Percentiles rank a stretch among this genome's conserved stretches.
phyloP scores from a whole-genome alignment of 305 asterid genomes.

The Fraxinus sp. region DNA sequence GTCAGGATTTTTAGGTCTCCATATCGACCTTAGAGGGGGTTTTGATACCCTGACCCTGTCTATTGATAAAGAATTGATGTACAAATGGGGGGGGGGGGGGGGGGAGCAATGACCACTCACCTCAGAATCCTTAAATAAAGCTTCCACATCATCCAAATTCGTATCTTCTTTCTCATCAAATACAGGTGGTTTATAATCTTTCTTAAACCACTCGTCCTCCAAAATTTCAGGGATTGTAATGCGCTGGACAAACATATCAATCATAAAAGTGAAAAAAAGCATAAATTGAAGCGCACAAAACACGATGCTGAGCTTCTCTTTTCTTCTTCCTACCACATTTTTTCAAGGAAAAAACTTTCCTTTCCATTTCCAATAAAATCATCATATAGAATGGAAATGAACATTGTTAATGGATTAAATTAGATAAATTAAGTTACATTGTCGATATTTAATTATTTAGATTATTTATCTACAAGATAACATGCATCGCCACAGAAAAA shows the following conservation, averaged over 20 bases:
- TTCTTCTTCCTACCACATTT: not conserved
- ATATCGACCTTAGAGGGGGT: not conserved
- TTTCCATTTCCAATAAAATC: not conserved
- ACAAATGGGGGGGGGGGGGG: not conserved
- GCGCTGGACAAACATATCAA: slow-evolving; percentile 49
- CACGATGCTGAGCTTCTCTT: not conserved
- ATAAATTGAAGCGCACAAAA: not conserved
- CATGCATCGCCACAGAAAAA: not conserved
- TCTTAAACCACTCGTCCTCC: slow-evolving; percentile 83
- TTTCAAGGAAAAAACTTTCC: not conserved
- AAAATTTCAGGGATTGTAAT: slow-evolving; percentile 63
- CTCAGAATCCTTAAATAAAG: slow-evolving; percentile 80
- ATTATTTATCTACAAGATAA: not conserved
- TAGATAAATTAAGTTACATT: not conserved
- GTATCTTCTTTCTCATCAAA: slow-evolving; percentile 72
- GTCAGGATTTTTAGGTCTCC: not conserved
- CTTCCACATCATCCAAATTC: slow-evolving; percentile 86
- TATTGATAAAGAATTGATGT: no score
- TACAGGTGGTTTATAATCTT: slow-evolving; percentile 66
- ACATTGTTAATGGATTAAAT: not conserved
- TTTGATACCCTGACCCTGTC: not conserved
- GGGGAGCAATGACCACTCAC: slow-evolving; percentile 28
- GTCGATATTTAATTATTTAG: not conserved
- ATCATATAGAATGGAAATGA: slow-evolving; percentile 1
- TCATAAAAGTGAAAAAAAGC: not conserved